A percentile compares a stretch with the other conserved stretches of the same genome.
Evolutionary conservation across 2,329 filamentous ascomycete species (phyloP).

Genomic region (Aureobasidium sp.): DNA sequence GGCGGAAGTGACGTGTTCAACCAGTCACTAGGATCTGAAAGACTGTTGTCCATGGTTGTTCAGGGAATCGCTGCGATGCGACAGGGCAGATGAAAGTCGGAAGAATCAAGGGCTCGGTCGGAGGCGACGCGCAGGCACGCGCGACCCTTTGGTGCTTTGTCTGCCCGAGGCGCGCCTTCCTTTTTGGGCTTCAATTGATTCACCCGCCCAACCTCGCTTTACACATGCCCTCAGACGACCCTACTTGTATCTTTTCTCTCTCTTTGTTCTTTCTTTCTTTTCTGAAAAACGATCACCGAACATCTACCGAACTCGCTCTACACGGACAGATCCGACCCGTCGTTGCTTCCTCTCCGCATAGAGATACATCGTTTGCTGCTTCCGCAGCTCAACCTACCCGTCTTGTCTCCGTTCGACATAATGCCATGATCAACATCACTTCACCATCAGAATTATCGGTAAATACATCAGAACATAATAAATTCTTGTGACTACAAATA

Average conservation of each 20-base stretch:
- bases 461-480: no score
- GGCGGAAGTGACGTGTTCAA: slow-evolving; percentile 59
- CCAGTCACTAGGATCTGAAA: slow-evolving; percentile 83
- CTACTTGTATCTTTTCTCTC: not conserved
- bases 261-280: not conserved
- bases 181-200: slow-evolving; percentile 1
- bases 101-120: slow-evolving; percentile 27
- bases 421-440: no score
- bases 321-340: no score
- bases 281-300: no score
- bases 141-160: slow-evolving; percentile 2
- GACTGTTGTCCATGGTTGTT: slow-evolving; percentile 8
- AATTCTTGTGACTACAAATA: not conserved
- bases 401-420: no score
- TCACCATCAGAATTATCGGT: no score
- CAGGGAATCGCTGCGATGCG: not conserved
- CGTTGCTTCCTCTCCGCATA: no score
- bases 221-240: no score
- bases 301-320: no score
- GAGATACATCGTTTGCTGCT: no score
- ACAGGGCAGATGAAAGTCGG: not conserved
- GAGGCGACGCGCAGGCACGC: not conserved
- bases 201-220: not conserved
- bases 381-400: no score
- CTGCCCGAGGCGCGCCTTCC: not conserved